Conservation (phyloP, 495 filamentous ascomycete genomes). For the Aspergillus ellipticus region DNA sequence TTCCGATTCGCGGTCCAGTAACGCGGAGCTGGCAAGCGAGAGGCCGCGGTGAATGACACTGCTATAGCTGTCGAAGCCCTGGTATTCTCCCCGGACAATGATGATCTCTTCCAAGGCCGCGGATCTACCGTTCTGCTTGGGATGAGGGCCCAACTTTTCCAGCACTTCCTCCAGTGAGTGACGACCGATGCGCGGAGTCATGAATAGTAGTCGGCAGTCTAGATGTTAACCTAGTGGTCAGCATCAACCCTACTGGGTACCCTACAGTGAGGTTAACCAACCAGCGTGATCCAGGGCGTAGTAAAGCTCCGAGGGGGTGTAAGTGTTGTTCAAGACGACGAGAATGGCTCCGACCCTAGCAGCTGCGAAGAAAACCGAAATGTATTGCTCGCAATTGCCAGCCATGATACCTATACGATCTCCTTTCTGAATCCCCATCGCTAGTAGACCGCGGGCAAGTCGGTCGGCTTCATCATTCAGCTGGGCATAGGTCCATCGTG, state of each 20-base stretch:
- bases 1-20: constrained; percentile 41
- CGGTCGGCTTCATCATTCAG: constrained; percentile 57
- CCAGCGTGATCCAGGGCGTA: constrained; percentile 63
- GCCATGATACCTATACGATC: constrained; percentile 68
- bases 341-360: constrained; percentile 62
- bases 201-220: constrained; percentile 63
- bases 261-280: constrained; percentile 23
- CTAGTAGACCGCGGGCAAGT: constrained; percentile 55
- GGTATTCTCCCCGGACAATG: constrained; percentile 50
- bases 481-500: constrained; percentile 63
- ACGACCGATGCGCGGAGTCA: constrained; percentile 57
- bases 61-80: constrained; percentile 49
- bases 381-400: constrained; percentile 69
- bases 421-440: constrained; percentile 56
- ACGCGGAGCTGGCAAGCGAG: constrained; percentile 33
- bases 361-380: constrained; percentile 64
- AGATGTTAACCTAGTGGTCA: constrained; percentile 1
- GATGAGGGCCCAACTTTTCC: constrained; percentile 40
- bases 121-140: constrained; percentile 28
- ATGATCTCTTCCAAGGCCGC: constrained; percentile 46
- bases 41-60: constrained; percentile 37
- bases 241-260: constrained; percentile 1
- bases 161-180: constrained; percentile 54
- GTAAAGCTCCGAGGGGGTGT: constrained; percentile 59
- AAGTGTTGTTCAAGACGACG: constrained; percentile 70